These are phyloP conservation scores for Cladophialophora exuberans DNA, from an alignment of 2,329 filamentous ascomycete species.

Conservation along the genomic window DNA sequence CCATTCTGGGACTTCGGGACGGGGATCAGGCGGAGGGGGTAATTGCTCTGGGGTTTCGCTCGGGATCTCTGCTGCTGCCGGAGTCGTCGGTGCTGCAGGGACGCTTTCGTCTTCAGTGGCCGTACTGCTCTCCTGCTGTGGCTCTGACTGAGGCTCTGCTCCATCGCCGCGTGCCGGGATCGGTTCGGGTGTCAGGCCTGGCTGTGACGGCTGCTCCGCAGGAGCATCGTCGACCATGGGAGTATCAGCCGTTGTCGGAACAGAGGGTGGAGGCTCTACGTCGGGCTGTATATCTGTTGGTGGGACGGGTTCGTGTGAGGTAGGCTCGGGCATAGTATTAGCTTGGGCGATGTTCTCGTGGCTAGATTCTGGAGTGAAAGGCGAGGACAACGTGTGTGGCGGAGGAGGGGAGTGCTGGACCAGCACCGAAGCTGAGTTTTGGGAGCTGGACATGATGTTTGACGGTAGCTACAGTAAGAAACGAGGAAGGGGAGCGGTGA, in stretches of 20 bases:
- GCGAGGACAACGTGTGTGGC: slow-evolving; percentile 25
- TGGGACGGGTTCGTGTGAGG: slow-evolving; percentile 1
- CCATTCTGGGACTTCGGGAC: slow-evolving; percentile 46
- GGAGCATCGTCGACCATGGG: slow-evolving; percentile 20
- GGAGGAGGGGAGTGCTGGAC: slow-evolving; percentile 28
- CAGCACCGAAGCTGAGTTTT: slow-evolving; percentile 28
- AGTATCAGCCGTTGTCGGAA: slow-evolving; percentile 17
- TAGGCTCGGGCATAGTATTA: slow-evolving; percentile 3
- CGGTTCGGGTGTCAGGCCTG: no score
- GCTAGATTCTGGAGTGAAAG: slow-evolving; percentile 15
- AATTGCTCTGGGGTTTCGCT: neutral
- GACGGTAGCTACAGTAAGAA: neutral
- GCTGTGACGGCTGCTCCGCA: no score
- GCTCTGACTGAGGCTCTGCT: neutral
- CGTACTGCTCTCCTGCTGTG: no score
- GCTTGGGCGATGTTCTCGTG: neutral
- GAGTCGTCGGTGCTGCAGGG: neutral
- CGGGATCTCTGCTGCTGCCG: neutral
- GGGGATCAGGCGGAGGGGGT: slow-evolving; percentile 6
- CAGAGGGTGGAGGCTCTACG: slow-evolving; percentile 4
- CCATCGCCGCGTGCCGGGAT: no score
- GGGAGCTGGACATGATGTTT: slow-evolving; percentile 28
- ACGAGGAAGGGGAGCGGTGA: neutral
- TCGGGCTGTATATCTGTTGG: slow-evolving; percentile 2
- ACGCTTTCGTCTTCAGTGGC: neutral